Conservation (phyloP, 305 asterid genomes). For the Fraxinus platypoda region DNA sequence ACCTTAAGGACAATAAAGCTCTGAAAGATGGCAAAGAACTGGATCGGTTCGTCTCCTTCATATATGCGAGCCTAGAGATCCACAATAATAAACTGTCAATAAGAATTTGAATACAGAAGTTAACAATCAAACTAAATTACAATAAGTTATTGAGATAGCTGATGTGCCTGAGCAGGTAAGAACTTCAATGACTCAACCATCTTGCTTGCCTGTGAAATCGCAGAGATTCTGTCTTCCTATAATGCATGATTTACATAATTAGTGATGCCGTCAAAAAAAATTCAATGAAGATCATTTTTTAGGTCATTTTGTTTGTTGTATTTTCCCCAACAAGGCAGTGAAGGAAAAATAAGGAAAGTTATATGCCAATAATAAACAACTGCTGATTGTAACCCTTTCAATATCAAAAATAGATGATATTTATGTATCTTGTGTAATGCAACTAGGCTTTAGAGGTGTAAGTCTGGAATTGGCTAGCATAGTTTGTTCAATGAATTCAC, state of each 20-base stretch:
- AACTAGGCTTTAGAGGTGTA: background rate
- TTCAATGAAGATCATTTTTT: background rate
- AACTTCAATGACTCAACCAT: constrained; percentile 87
- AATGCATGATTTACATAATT: constrained; percentile 27
- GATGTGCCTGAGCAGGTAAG: constrained; percentile 75
- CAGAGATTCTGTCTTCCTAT: constrained; percentile 78
- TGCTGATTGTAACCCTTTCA: background rate
- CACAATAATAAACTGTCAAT: constrained; percentile 21
- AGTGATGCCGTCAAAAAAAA: constrained; percentile 21
- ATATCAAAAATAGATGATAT: background rate
- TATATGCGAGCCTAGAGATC: constrained; percentile 55
- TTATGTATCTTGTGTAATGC: background rate
- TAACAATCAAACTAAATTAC: constrained; percentile 15
- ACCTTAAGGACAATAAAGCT: constrained; percentile 73
- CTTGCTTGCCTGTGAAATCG: constrained; percentile 85
- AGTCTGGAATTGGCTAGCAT: background rate
- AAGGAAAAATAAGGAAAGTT: background rate
- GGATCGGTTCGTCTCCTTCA: constrained; percentile 75
- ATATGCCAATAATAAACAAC: background rate
- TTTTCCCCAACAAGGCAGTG: background rate
- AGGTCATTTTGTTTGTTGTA: background rate
- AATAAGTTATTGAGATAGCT: constrained; percentile 24
- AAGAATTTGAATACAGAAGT: constrained; percentile 14
- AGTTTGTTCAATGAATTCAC: background rate
- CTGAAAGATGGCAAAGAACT: constrained; percentile 70